Evolutionary conservation across 2,329 filamentous ascomycete genomes (phyloP).

Genomic region (Penicillium sp.): DNA sequence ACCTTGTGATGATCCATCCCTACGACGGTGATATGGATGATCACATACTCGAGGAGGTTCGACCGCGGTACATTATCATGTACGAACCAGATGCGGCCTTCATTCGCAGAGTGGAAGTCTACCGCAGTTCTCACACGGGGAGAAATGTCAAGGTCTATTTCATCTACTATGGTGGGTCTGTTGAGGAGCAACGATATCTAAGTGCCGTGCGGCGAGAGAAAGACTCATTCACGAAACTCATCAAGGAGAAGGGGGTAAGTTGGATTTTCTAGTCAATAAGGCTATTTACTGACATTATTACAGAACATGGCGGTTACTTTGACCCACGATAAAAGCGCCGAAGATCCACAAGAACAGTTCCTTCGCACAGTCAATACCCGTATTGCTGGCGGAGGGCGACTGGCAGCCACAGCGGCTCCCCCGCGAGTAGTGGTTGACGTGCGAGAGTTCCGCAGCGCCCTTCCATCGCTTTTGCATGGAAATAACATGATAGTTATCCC

Average conservation of each 20-base stretch:
- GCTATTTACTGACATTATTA: slow-evolving; percentile 11
- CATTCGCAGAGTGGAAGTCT: slow-evolving; percentile 90
- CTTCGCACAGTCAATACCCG: slow-evolving; percentile 93
- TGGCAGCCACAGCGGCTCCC: slow-evolving; percentile 79
- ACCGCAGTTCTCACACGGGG: slow-evolving; percentile 88
- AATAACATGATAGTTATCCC: slow-evolving; percentile 85
- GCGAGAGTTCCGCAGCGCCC: slow-evolving; percentile 88
- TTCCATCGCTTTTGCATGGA: slow-evolving; percentile 87
- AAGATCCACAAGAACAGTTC: slow-evolving; percentile 87
- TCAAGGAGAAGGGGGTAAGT: slow-evolving; percentile 77
- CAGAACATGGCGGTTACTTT: slow-evolving; percentile 83
- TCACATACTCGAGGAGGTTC: slow-evolving; percentile 90
- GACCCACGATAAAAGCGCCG: slow-evolving; percentile 67
- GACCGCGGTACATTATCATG: slow-evolving; percentile 95
- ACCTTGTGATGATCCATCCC: slow-evolving; percentile 83
- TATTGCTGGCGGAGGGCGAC: slow-evolving; percentile 86
- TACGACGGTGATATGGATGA: slow-evolving; percentile 97
- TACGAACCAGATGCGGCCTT: slow-evolving; percentile 95
- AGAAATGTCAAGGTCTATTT: slow-evolving; percentile 91
- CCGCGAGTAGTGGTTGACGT: slow-evolving; percentile 93
- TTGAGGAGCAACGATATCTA: slow-evolving; percentile 92
- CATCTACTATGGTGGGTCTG: slow-evolving; percentile 90
- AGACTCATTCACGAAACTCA: slow-evolving; percentile 90
- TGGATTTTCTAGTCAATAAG: neutral
- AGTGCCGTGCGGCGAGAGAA: slow-evolving; percentile 90